Conservation (phyloP, 2,329 filamentous ascomycete genomes). For the Cytospora chrysosperma region DNA sequence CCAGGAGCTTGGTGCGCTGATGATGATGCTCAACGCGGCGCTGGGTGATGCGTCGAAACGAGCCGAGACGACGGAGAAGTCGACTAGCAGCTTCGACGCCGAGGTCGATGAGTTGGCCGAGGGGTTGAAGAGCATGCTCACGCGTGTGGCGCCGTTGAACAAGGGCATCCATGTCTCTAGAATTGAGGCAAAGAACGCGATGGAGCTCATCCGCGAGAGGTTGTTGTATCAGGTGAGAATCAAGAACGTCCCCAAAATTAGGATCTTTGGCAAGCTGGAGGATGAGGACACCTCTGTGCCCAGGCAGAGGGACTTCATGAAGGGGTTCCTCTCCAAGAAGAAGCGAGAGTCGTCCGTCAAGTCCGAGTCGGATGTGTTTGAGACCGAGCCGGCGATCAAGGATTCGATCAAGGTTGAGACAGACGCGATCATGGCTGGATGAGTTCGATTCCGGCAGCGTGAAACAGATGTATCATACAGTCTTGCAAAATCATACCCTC, state of each 20-base stretch:
- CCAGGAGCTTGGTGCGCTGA: slow-evolving; percentile 61
- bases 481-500: slow-evolving; percentile 1
- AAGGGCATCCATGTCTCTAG: slow-evolving; percentile 65
- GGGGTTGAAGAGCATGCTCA: slow-evolving; percentile 56
- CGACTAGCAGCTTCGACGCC: slow-evolving; percentile 57
- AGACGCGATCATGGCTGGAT: slow-evolving; percentile 13
- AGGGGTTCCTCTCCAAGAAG: slow-evolving; percentile 42
- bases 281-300: slow-evolving; percentile 40
- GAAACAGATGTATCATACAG: slow-evolving; percentile 6
- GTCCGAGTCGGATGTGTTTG: neutral
- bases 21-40: slow-evolving; percentile 70
- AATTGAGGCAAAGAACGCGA: slow-evolving; percentile 72
- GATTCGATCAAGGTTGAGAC: neutral
- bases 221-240: slow-evolving; percentile 71
- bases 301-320: slow-evolving; percentile 51
- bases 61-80: slow-evolving; percentile 2
- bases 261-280: slow-evolving; percentile 45
- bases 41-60: slow-evolving; percentile 60
- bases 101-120: slow-evolving; percentile 66
- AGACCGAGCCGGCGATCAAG: neutral
- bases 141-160: slow-evolving; percentile 70
- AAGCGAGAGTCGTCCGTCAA: slow-evolving; percentile 14
- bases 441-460: neutral
- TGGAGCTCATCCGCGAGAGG: slow-evolving; percentile 74
- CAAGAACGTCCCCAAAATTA: slow-evolving; percentile 52